Conservation (phyloP, 75 land plant genomes). For the Pseudotsuga menziesii region DNA sequence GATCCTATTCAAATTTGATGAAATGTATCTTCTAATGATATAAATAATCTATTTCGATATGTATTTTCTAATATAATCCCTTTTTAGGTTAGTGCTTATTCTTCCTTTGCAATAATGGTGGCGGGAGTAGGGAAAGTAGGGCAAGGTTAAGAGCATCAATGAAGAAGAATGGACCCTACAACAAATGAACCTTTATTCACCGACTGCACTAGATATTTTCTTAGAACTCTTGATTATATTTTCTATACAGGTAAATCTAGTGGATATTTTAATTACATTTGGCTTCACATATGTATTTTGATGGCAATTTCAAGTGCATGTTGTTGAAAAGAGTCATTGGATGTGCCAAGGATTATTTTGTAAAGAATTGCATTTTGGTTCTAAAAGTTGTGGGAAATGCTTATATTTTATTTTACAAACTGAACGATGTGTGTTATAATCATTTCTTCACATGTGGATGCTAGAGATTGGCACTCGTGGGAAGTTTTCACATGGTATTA, state of each 20-base stretch:
- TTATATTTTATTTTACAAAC: too few relatives aligned
- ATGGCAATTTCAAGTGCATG: background rate
- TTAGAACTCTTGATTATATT: conserved; percentile 94
- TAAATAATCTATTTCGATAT: background rate
- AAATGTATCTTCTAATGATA: background rate
- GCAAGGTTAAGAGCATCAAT: conserved; percentile 42
- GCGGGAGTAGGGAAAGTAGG: too few relatives aligned
- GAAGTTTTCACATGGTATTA: too few relatives aligned
- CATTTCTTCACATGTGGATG: too few relatives aligned
- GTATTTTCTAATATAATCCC: background rate
- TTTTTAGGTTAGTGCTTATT: conserved; percentile 88
- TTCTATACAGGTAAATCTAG: conserved; percentile 76
- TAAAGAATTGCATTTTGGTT: background rate
- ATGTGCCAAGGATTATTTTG: too few relatives aligned
- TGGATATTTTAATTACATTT: background rate
- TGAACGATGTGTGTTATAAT: too few relatives aligned
- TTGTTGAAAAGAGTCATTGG: too few relatives aligned
- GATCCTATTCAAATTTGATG: background rate
- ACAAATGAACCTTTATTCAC: conserved; percentile 92
- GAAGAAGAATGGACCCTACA: conserved; percentile 68
- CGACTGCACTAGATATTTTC: conserved; percentile 92
- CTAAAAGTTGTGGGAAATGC: too few relatives aligned
- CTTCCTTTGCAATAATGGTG: conserved; percentile 63
- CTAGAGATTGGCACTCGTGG: too few relatives aligned
- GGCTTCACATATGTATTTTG: background rate